Percentiles rank a stretch among this genome's conserved stretches.
Conservation (phyloP, 202 grass and related monocot genomes). For the Schoenoplectus tabernaemontani region DNA sequence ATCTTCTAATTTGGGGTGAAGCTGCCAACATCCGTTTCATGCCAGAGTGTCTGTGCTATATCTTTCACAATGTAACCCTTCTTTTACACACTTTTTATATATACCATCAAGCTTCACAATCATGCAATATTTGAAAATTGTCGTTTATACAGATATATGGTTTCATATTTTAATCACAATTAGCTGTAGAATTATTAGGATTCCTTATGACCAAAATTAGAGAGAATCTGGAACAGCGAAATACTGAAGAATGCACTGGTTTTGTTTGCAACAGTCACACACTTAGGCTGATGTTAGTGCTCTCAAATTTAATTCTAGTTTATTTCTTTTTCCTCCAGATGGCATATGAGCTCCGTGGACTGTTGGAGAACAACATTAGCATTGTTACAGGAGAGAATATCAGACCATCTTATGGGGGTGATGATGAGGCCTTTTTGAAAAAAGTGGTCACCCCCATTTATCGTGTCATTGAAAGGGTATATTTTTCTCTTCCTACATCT, state of each 20-base stretch:
- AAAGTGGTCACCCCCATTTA: constrained; percentile 90
- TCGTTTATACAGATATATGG: background rate
- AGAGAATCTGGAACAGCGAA: background rate
- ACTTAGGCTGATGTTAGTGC: background rate
- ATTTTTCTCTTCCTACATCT: background rate
- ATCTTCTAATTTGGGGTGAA: constrained; percentile 97
- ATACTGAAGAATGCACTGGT: background rate
- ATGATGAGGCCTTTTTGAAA: constrained; percentile 89
- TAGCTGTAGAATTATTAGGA: background rate
- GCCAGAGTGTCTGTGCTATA: constrained; percentile 89
- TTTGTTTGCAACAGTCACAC: background rate
- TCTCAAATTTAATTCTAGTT: background rate
- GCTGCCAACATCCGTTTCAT: constrained; percentile 88
- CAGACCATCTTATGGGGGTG: constrained; percentile 78
- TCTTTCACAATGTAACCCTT: constrained; percentile 76
- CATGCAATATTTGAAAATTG: background rate
- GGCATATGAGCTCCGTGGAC: constrained; percentile 83
- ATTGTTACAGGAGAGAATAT: constrained; percentile 88
- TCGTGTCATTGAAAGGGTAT: constrained; percentile 65
- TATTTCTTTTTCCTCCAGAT: constrained; percentile 42
- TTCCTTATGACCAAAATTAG: background rate
- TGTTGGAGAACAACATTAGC: constrained; percentile 78
- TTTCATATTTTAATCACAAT: background rate
- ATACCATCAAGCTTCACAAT: background rate
- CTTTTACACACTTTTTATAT: background rate